phyloP scores from a whole-genome alignment of 495 filamentous ascomycete species.

The Aspergillus cristatus region DNA sequence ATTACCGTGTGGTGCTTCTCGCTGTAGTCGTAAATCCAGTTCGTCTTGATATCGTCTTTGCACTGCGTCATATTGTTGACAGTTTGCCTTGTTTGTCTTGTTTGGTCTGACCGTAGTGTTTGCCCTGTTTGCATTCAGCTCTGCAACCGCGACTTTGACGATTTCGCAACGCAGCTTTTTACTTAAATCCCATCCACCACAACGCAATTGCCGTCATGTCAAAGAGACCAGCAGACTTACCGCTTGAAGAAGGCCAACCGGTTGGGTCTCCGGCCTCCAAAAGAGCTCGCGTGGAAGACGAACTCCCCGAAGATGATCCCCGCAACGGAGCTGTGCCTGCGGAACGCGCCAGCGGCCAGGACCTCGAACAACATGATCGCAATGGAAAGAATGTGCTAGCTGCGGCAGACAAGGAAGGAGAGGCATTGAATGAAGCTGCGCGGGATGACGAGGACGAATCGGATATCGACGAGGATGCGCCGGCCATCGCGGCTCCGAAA shows the following conservation, averaged over 20 bases:
- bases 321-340: conserved; percentile 31
- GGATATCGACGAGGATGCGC: conserved; percentile 30
- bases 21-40: too few relatives aligned
- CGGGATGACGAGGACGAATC: conserved; percentile 20
- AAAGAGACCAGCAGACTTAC: conserved; percentile 69
- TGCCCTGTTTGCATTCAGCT: conserved; percentile 33
- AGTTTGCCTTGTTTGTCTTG: too few relatives aligned
- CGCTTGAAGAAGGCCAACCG: conserved; percentile 55
- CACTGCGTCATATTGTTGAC: too few relatives aligned
- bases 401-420: conserved; percentile 29
- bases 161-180: conserved; percentile 7
- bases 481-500: conserved; percentile 34
- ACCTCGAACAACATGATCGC: conserved; percentile 24
- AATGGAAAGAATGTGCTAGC: conserved; percentile 30
- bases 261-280: conserved; percentile 67
- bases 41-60: too few relatives aligned
- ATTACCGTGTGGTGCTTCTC: too few relatives aligned
- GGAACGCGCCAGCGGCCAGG: conserved; percentile 26
- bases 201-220: conserved; percentile 41
- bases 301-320: conserved; percentile 22
- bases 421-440: conserved; percentile 32
- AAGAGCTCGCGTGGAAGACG: conserved; percentile 58
- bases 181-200: conserved; percentile 6
- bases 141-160: conserved; percentile 9
- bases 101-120: conserved; percentile 22